These are phyloP conservation scores for Cladochytrium replicatum DNA, from an alignment of 192 early-diverging fungal genomes.

Conservation along the genomic window DNA sequence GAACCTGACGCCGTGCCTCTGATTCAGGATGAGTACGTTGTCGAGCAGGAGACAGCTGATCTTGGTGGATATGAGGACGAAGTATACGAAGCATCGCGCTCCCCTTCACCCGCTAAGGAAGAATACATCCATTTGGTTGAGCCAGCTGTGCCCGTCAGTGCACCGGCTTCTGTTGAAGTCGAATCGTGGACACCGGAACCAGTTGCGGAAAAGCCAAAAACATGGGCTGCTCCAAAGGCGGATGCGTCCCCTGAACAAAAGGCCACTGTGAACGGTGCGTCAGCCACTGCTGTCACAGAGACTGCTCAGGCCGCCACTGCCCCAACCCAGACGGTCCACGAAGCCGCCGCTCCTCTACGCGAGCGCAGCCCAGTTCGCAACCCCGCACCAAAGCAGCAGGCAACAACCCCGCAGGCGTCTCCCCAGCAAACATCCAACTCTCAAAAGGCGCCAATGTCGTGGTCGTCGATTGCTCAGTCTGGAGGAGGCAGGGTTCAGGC, in stretches of 20 bases:
- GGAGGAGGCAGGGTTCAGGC: too few relatives aligned
- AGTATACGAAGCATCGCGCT: too few relatives aligned
- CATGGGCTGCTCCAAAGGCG: slow-evolving; percentile 11
- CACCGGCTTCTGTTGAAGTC: slow-evolving; percentile 6
- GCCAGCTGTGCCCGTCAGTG: slow-evolving; percentile 7
- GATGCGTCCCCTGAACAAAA: slow-evolving; percentile 7
- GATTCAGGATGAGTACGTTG: slow-evolving; percentile 1
- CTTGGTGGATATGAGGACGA: too few relatives aligned
- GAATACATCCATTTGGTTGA: slow-evolving; percentile 22
- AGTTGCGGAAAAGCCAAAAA: slow-evolving; percentile 14
- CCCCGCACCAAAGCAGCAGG: background rate
- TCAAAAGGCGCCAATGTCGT: too few relatives aligned
- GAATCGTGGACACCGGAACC: slow-evolving; percentile 5
- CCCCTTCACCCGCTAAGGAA: too few relatives aligned
- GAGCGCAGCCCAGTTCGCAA: slow-evolving; percentile 6
- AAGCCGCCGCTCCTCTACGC: slow-evolving; percentile 7
- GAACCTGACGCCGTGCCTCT: slow-evolving; percentile 11
- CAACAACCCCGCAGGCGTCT: background rate
- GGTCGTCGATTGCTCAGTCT: too few relatives aligned
- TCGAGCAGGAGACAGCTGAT: too few relatives aligned
- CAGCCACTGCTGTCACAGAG: slow-evolving; percentile 12
- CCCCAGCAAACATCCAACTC: too few relatives aligned
- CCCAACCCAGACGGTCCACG: slow-evolving; percentile 9
- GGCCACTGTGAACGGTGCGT: slow-evolving; percentile 7
- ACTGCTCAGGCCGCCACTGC: slow-evolving; percentile 16